phyloP scores from a whole-genome alignment of 139 green algal species.

The Chlamydomonas incerta region DNA sequence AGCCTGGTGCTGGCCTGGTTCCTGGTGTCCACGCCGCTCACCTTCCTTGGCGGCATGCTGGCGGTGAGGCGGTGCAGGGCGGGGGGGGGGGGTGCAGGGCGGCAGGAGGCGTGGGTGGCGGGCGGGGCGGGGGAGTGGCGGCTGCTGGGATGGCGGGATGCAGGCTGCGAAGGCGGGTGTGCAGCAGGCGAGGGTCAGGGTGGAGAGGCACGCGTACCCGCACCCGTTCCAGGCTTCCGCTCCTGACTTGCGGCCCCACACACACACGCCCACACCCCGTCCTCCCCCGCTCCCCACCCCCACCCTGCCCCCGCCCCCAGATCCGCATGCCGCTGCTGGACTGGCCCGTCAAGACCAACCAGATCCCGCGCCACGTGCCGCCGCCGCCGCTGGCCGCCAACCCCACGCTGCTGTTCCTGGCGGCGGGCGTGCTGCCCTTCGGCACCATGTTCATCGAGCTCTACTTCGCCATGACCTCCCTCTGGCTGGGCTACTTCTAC shows the following conservation, averaged over 20 bases:
- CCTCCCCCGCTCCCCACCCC: no score
- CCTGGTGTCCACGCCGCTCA: slow-evolving; percentile 87
- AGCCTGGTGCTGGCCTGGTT: slow-evolving; percentile 92
- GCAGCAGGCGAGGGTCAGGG: no score
- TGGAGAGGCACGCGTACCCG: no score
- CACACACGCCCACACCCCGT: no score
- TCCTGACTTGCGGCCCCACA: no score
- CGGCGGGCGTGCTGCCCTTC: slow-evolving; percentile 93
- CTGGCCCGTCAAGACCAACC: slow-evolving; percentile 92
- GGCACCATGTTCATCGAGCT: slow-evolving; percentile 97
- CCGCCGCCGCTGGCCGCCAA: slow-evolving; percentile 80
- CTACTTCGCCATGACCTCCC: slow-evolving; percentile 95
- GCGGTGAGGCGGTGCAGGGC: slow-evolving; percentile 28
- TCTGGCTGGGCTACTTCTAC: slow-evolving; percentile 97
- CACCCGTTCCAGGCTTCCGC: no score
- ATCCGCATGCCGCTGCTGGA: slow-evolving; percentile 60
- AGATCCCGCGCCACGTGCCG: slow-evolving; percentile 97
- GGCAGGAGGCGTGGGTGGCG: no score
- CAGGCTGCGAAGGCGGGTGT: no score
- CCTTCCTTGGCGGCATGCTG: slow-evolving; percentile 71
- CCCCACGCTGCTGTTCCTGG: slow-evolving; percentile 85
- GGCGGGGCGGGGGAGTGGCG: no score
- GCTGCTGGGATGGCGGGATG: no score
- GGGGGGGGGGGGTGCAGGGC: no score
- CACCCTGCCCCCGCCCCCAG: no score